Evolutionary conservation across 2,329 filamentous ascomycete genomes (phyloP).

Genomic region (Parascedosporium putredinis): DNA sequence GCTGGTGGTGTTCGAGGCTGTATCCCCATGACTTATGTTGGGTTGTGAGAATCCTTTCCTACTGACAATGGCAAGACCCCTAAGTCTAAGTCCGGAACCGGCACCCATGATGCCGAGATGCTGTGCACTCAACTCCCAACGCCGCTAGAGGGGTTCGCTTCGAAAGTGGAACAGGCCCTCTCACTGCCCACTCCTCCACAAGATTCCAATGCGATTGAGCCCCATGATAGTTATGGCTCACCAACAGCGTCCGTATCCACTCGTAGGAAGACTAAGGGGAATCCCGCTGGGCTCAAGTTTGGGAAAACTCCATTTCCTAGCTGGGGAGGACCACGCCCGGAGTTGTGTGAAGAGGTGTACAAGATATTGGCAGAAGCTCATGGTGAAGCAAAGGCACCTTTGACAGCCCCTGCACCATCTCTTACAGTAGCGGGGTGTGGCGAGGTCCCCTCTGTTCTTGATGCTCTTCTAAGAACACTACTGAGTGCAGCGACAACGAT

Average conservation of each 20-base stretch:
- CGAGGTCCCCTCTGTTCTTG: constrained; percentile 43
- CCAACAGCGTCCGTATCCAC: constrained; percentile 3
- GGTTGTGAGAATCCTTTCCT: no score
- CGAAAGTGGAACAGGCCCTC: neutral
- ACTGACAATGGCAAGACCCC: neutral
- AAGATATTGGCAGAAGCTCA: constrained; percentile 55
- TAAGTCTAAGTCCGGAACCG: neutral
- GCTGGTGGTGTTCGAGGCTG: no score
- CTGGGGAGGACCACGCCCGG: constrained; percentile 51
- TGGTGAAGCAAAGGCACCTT: constrained; percentile 52
- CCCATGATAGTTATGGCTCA: neutral
- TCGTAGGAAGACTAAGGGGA: constrained; percentile 19
- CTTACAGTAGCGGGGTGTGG: constrained; percentile 59
- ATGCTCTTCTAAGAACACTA: constrained; percentile 42
- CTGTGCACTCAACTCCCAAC: no score
- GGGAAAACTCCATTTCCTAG: constrained; percentile 58
- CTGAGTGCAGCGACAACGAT: constrained; percentile 41
- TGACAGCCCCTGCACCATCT: constrained; percentile 59
- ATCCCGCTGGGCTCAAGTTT: constrained; percentile 41
- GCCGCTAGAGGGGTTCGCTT: no score
- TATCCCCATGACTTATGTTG: no score
- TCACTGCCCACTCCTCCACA: neutral
- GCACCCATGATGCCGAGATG: no score
- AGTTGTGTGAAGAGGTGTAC: constrained; percentile 61
- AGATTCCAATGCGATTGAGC: no score